phyloP scores from a whole-genome alignment of 495 filamentous ascomycete genomes.

The Neurospora sp. region DNA sequence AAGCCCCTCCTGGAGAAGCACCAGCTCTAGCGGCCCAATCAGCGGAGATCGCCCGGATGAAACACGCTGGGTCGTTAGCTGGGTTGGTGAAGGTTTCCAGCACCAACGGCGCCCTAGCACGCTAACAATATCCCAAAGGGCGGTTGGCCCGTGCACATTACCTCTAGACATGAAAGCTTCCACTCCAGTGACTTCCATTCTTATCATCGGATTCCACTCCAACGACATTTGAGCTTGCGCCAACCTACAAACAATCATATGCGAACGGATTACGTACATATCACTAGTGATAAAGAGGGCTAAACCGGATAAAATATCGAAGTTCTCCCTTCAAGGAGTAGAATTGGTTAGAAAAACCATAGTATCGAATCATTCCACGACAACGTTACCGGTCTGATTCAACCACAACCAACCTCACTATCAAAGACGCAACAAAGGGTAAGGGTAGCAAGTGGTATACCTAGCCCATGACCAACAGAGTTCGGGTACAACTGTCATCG shows the following conservation, averaged over 20 bases:
- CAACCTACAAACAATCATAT: background rate
- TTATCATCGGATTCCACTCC: background rate
- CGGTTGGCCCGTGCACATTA: background rate
- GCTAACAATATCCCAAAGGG: background rate
- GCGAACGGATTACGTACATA: background rate
- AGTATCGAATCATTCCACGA: background rate
- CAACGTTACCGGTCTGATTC: background rate
- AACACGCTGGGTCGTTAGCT: slow-evolving; percentile 1
- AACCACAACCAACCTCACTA: background rate
- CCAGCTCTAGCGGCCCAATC: background rate
- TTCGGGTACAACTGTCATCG: background rate
- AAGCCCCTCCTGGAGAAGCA: background rate
- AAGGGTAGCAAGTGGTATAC: background rate
- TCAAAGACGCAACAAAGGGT: background rate
- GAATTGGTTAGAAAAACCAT: background rate
- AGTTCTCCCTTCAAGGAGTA: background rate
- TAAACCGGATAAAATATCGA: background rate
- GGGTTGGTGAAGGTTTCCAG: background rate
- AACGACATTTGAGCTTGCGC: background rate
- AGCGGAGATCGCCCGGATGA: background rate
- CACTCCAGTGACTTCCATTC: background rate
- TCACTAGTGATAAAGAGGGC: background rate
- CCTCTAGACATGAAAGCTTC: background rate
- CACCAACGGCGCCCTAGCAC: background rate
- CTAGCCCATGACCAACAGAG: background rate